Conservation (phyloP, 2,329 filamentous ascomycete genomes). For the Dothideomycetes sp. region DNA sequence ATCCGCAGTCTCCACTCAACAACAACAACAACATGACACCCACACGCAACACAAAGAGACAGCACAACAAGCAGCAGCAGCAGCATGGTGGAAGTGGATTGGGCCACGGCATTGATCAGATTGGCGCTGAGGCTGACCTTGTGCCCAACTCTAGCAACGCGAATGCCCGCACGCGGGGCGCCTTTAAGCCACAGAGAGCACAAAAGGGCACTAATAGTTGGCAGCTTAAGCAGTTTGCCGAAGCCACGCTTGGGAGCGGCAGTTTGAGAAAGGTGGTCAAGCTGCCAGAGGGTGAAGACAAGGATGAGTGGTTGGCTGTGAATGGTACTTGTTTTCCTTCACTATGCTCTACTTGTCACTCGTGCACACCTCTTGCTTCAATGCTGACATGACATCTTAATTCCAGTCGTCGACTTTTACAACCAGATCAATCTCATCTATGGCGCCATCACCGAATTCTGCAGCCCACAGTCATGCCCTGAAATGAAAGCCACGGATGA, state of each 20-base stretch:
- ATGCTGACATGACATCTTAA: neutral
- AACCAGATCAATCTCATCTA: constrained; percentile 99
- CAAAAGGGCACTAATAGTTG: constrained; percentile 83
- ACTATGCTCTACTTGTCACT: no score
- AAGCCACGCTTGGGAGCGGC: constrained; percentile 89
- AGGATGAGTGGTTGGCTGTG: constrained; percentile 96
- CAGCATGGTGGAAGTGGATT: constrained; percentile 11
- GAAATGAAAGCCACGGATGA: constrained; percentile 99
- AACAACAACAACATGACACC: no score
- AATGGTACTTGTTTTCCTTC: constrained; percentile 64
- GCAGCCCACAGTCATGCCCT: constrained; percentile 89
- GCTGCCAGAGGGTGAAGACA: constrained; percentile 90
- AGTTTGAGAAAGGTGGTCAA: constrained; percentile 94
- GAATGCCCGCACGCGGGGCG: constrained; percentile 63
- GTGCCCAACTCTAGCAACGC: constrained; percentile 28
- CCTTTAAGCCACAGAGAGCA: constrained; percentile 78
- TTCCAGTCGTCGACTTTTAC: constrained; percentile 94
- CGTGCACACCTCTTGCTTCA: no score
- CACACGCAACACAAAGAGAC: neutral
- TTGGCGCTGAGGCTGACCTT: constrained; percentile 23
- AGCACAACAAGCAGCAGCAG: constrained; percentile 14
- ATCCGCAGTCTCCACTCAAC: no score
- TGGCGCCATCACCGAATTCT: constrained; percentile 97
- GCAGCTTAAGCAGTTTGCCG: constrained; percentile 94
- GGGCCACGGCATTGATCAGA: constrained; percentile 14